Percentiles rank a stretch among this genome's conserved stretches.
Evolutionary conservation across 2,329 filamentous ascomycete genomes (phyloP).

Genomic region (Fusarium oligoseptatum): DNA sequence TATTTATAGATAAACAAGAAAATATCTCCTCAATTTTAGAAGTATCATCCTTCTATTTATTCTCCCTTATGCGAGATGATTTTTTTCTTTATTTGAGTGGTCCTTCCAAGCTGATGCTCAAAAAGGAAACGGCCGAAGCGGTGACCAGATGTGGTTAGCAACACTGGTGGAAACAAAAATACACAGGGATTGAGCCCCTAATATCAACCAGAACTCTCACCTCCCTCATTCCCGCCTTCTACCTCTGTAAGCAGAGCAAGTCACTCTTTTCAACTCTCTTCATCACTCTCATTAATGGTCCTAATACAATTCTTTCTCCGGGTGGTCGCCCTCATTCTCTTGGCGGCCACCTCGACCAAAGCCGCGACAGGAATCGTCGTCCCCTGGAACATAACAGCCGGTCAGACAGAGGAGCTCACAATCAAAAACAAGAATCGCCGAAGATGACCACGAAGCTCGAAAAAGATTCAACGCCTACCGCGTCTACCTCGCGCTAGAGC

Average conservation of each 20-base stretch:
- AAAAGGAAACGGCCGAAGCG: background rate
- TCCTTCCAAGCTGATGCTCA: background rate
- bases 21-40: too few relatives aligned
- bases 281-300: conserved; percentile 26
- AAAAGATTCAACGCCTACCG: conserved; percentile 34
- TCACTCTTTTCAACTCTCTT: background rate
- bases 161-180: background rate
- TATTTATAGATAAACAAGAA: too few relatives aligned
- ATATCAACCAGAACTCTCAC: background rate
- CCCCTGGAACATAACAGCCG: conserved; percentile 40
- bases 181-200: background rate
- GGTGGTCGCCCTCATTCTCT: conserved; percentile 32
- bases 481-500: conserved; percentile 37
- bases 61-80: background rate
- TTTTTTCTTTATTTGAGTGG: background rate
- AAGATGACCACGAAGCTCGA: conserved; percentile 21
- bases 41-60: background rate
- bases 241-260: background rate
- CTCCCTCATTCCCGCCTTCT: background rate
- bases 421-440: conserved; percentile 28
- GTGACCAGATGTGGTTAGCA: background rate
- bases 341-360: conserved; percentile 9
- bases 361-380: conserved; percentile 27
- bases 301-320: conserved; percentile 21
- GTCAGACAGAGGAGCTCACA: conserved; percentile 23